Evolutionary conservation across 1,139 yeast species (phyloP), one percentile per base, ranked within the genome.

Genomic region (Torulaspora globosa): DNA sequence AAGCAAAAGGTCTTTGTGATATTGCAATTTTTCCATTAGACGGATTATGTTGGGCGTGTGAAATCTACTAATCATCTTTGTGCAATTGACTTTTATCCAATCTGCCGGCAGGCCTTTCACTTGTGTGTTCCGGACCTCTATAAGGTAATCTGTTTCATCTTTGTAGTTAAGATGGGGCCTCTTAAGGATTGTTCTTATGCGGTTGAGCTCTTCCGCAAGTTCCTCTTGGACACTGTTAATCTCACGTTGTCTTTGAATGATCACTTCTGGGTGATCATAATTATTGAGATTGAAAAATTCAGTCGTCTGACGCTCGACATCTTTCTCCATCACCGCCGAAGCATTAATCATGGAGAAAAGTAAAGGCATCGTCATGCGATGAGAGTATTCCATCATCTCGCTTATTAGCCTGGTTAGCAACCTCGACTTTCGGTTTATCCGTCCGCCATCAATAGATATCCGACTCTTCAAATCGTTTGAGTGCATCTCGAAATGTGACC

Each of bases 81-180:
- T 87, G 6, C 84, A 82, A 56, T 78, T 84, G 31, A 84, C 76
- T 54, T 86, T 80, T 9, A 82, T 68, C 95, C 97, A 92, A 47
- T 78, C 79, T 1, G 68, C 55, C 0, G 97, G 97, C 1, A 89
- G 66, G 2, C 68, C 66, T 42, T 75, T 76, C 3, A 76, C 72
- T 40, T 77, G 78, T 1, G 78, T 70, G 52, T 82, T 80, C 40
- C 86, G 68, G 0, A 90, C 81, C 58, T 89, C 96, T 18, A 92
- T 74, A 32, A 89, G 68, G 57, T 82, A 83, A 0, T 86, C 80
- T 32, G 82, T 85, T 46, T 79, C 80, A 41, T 76, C 73, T 43
- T 78, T 79, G 56, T 71, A 88, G 23, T 75, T 70, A 43, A 84
- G 61, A 39, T 76, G 72, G 0, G 90, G 85, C 30, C 88, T 70